A percentile compares a stretch with the other conserved stretches of the same genome.
phyloP scores from a whole-genome alignment of 179 eudicot species.

The Gypsophila paniculata region DNA sequence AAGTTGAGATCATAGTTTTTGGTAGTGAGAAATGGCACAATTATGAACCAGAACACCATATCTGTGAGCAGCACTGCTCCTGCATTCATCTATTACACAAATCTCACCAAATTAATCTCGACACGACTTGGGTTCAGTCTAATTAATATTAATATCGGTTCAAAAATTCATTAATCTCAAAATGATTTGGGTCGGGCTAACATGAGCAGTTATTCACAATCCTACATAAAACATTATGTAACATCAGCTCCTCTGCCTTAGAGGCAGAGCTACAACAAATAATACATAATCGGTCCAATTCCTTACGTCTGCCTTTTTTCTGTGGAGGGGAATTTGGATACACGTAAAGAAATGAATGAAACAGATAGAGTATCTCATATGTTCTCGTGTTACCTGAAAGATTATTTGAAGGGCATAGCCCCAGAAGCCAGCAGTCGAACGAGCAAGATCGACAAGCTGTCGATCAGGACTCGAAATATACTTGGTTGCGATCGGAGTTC shows the following conservation, averaged over 20 bases:
- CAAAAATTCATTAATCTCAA: neutral
- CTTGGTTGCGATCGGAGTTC: conserved; percentile 17
- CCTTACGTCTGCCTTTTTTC: too few relatives aligned
- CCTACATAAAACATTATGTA: neutral
- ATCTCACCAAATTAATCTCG: neutral
- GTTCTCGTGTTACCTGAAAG: conserved; percentile 56
- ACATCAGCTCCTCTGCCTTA: conserved; percentile 6
- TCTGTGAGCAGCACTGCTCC: conserved; percentile 88
- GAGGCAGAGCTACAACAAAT: conserved; percentile 13
- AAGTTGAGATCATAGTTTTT: conserved; percentile 57
- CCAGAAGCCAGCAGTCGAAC: conserved; percentile 67
- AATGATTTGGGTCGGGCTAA: neutral
- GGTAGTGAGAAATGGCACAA: conserved; percentile 59
- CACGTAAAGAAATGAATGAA: too few relatives aligned
- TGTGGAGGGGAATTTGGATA: too few relatives aligned
- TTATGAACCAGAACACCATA: conserved; percentile 72
- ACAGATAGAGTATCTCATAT: too few relatives aligned
- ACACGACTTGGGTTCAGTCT: neutral
- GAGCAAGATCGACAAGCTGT: conserved; percentile 26
- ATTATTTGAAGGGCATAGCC: conserved; percentile 72
- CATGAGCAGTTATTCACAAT: neutral
- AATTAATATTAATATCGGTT: neutral
- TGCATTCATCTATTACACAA: conserved; percentile 54
- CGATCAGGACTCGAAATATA: neutral
- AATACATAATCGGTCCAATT: neutral